phyloP scores from a whole-genome alignment of 148 eudicot genomes.

The Linanthus parryae region DNA sequence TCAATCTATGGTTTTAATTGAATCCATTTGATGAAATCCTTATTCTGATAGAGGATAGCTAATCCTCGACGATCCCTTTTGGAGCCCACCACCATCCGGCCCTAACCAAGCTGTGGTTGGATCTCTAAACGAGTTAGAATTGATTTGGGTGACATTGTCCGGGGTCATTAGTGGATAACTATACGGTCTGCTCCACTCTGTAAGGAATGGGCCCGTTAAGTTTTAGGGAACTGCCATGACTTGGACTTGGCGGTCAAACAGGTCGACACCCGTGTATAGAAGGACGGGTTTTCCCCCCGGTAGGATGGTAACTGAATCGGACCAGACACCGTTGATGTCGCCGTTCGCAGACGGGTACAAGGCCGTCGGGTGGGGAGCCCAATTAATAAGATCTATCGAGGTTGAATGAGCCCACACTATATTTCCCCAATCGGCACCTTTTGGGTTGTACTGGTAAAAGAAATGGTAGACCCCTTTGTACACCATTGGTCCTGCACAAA shows the following conservation, averaged over 20 bases:
- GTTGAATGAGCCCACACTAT: slow-evolving; percentile 74
- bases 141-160: slow-evolving; percentile 22
- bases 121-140: slow-evolving; percentile 42
- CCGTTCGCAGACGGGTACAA: slow-evolving; percentile 27
- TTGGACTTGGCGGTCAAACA: slow-evolving; percentile 44
- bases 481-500: slow-evolving; percentile 51
- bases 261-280: slow-evolving; percentile 54
- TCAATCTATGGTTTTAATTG: too few species aligned
- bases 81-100: too few species aligned
- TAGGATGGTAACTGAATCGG: slow-evolving; percentile 65
- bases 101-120: slow-evolving; percentile 23
- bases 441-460: slow-evolving; percentile 74
- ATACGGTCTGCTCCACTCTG: slow-evolving; percentile 42
- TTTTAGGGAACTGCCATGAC: slow-evolving; percentile 54
- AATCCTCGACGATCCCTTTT: too few species aligned
- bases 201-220: slow-evolving; percentile 47
- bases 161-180: slow-evolving; percentile 48
- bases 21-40: too few species aligned
- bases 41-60: too few species aligned
- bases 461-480: slow-evolving; percentile 70
- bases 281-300: slow-evolving; percentile 39
- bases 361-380: slow-evolving; percentile 51
- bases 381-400: slow-evolving; percentile 58
- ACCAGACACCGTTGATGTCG: slow-evolving; percentile 61
- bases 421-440: slow-evolving; percentile 43